These are phyloP conservation scores for Chenopodium berlandieri DNA, from an alignment of 148 eudicot species.

Conservation along the genomic window DNA sequence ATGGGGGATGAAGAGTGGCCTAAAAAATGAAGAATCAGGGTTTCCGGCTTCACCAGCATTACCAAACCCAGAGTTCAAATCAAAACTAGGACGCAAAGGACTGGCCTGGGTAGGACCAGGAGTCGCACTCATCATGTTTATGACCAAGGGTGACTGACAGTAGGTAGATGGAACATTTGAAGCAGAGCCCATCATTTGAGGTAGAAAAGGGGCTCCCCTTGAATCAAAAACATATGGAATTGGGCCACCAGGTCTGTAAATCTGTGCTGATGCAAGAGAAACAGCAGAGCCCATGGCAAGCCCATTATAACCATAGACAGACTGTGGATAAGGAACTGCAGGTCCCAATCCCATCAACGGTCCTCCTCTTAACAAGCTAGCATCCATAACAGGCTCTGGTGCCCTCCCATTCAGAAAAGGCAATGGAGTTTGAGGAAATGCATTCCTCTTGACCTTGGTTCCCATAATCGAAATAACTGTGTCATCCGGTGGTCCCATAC, in stretches of 20 bases:
- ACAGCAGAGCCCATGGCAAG: constrained; percentile 46
- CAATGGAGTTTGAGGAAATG: constrained; percentile 32
- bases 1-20: constrained; percentile 46
- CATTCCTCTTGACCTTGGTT: constrained; percentile 52
- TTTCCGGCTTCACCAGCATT: constrained; percentile 46
- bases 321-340: constrained; percentile 41
- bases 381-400: constrained; percentile 44
- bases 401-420: constrained; percentile 47
- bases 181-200: constrained; percentile 53
- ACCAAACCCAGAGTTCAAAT: constrained; percentile 52
- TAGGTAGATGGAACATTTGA: constrained; percentile 43
- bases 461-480: constrained; percentile 79
- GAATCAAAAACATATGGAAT: constrained; percentile 80
- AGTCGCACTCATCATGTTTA: constrained; percentile 44
- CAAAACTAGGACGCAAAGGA: constrained; percentile 48
- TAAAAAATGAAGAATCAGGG: constrained; percentile 44
- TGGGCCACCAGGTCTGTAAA: constrained; percentile 54
- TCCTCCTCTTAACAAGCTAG: constrained; percentile 53
- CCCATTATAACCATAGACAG: constrained; percentile 55
- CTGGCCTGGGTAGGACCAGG: constrained; percentile 43
- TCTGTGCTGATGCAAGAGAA: constrained; percentile 37
- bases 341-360: constrained; percentile 42
- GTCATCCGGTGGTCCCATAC: constrained; percentile 38
- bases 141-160: constrained; percentile 48
- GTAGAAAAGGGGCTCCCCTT: constrained; percentile 58